Evolutionary conservation across 495 filamentous ascomycete genomes (phyloP).

Genomic region (Lasiosphaeris hirsuta): DNA sequence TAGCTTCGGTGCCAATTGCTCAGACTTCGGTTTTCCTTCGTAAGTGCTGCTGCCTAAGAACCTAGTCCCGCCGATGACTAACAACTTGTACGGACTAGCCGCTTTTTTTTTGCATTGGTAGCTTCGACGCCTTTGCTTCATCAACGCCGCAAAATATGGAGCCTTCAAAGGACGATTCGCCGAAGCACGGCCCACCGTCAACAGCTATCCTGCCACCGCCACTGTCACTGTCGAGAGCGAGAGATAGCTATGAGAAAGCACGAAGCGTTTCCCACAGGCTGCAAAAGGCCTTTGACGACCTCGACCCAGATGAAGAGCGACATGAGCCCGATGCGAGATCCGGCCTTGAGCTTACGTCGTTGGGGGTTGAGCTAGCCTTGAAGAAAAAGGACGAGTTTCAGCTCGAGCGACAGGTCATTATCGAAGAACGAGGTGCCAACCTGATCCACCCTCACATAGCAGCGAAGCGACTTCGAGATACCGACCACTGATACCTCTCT

Average conservation of each 20-base stretch:
- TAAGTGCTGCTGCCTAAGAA: too few relatives aligned
- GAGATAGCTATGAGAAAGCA: not conserved
- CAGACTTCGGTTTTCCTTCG: too few relatives aligned
- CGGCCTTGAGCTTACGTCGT: constrained; percentile 1
- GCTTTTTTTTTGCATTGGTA: too few relatives aligned
- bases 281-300: constrained; percentile 1
- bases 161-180: too few relatives aligned
- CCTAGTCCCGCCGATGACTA: too few relatives aligned
- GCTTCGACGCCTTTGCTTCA: too few relatives aligned
- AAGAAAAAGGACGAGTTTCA: constrained; percentile 2
- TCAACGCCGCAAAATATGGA: too few relatives aligned
- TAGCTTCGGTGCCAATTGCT: too few relatives aligned
- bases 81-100: too few relatives aligned
- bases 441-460: constrained; percentile 2
- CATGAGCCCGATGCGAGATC: not conserved
- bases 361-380: not conserved
- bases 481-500: constrained; percentile 4
- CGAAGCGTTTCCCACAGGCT: not conserved
- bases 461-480: constrained; percentile 3
- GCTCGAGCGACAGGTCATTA: constrained; percentile 1
- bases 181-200: too few relatives aligned
- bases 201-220: too few relatives aligned
- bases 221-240: too few relatives aligned
- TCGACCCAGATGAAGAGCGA: constrained; percentile 3
- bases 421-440: constrained; percentile 3